phyloP scores from a whole-genome alignment of 768 basidiomycete genomes.

The Boletus pseudopeckii region DNA sequence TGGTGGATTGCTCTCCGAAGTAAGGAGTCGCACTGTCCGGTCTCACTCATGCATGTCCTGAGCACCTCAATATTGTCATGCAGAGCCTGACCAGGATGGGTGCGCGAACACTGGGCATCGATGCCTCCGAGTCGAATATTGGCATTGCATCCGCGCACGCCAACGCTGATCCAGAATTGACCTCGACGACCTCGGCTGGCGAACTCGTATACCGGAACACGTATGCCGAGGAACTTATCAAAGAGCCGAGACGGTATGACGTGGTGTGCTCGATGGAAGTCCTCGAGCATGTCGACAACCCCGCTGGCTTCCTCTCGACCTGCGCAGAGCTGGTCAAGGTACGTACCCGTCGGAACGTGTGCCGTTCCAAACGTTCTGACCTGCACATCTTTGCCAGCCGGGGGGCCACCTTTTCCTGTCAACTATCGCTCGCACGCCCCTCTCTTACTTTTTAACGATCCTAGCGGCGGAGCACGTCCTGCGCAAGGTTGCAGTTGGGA shows the following conservation, averaged over 20 bases:
- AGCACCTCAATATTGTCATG: not conserved
- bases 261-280: conserved; percentile 98
- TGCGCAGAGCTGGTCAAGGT: conserved; percentile 89
- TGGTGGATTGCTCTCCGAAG: conserved; percentile 91
- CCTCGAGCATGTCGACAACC: conserved; percentile 94
- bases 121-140: conserved; percentile 87
- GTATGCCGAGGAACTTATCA: conserved; percentile 70
- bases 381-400: conserved; percentile 50
- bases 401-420: conserved; percentile 95
- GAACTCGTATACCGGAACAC: conserved; percentile 65
- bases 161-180: conserved; percentile 64
- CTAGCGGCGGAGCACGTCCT: conserved; percentile 80
- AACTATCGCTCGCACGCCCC: conserved; percentile 84
- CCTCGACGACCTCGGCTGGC: conserved; percentile 24
- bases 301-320: conserved; percentile 74
- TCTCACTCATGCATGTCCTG: not conserved
- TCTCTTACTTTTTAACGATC: conserved; percentile 68
- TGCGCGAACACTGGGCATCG: conserved; percentile 85
- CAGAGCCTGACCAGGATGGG: conserved; percentile 88
- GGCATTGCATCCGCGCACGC: conserved; percentile 83
- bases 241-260: conserved; percentile 70
- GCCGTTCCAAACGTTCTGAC: conserved; percentile 2
- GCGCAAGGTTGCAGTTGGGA: conserved; percentile 77
- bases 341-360: conserved; percentile 16
- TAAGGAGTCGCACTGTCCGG: conserved; percentile 30